Evolutionary conservation across 2,329 filamentous ascomycete species (phyloP).

Genomic region (Xylaria sp.): DNA sequence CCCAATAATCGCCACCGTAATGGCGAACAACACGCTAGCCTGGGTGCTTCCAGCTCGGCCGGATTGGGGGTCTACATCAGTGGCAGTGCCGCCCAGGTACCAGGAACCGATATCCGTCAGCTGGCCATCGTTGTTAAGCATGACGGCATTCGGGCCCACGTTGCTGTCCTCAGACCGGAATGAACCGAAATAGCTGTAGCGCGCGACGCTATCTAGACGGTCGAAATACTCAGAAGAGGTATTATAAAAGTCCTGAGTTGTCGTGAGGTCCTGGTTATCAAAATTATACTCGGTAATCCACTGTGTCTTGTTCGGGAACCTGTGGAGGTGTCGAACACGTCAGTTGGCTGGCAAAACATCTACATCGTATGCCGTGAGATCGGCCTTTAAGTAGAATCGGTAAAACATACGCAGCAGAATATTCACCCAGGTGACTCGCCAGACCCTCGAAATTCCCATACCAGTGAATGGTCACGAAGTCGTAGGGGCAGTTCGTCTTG

Average conservation of each 20-base stretch:
- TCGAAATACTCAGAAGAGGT: conserved; percentile 74
- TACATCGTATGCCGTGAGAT: background rate
- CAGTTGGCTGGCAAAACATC: background rate
- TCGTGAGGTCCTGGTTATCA: conserved; percentile 64
- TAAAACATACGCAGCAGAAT: conserved; percentile 56
- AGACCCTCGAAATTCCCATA: conserved; percentile 77
- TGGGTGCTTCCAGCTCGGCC: conserved; percentile 15
- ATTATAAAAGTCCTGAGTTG: conserved; percentile 76
- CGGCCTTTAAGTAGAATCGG: background rate
- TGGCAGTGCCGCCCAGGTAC: conserved; percentile 73
- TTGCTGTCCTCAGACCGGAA: conserved; percentile 78
- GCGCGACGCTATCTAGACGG: conserved; percentile 67
- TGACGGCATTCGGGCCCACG: conserved; percentile 76
- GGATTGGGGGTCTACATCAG: conserved; percentile 56
- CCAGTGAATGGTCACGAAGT: conserved; percentile 74
- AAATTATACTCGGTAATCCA: conserved; percentile 85
- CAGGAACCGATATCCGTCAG: conserved; percentile 81
- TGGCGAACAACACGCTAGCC: background rate
- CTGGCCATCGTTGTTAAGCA: conserved; percentile 74
- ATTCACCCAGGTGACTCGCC: conserved; percentile 72
- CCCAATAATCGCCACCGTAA: conserved; percentile 21
- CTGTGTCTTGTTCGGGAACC: conserved; percentile 70
- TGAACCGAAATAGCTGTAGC: conserved; percentile 80
- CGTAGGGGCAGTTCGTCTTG: conserved; percentile 67
- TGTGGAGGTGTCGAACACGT: conserved; percentile 41